phyloP scores from a whole-genome alignment of 306 rosid genomes.

The Acacia confusa region DNA sequence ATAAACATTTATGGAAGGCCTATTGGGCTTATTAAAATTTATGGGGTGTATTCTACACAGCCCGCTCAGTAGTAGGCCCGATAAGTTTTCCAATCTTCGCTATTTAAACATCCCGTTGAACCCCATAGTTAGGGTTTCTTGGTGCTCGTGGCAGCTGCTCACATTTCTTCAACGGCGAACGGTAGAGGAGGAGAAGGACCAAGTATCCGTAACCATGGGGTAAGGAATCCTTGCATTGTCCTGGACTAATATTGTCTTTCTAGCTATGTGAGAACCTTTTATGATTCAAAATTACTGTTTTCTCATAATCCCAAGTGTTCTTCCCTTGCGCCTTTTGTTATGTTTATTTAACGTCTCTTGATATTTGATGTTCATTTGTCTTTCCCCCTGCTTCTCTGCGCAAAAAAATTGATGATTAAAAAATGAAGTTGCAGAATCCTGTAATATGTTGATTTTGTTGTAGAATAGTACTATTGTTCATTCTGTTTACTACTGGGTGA shows the following conservation, averaged over 20 bases:
- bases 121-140: constrained; percentile 25
- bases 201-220: constrained; percentile 52
- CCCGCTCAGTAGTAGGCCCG: background rate
- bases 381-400: background rate
- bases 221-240: constrained; percentile 12
- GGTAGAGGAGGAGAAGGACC: background rate
- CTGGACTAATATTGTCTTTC: background rate
- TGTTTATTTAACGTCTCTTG: background rate
- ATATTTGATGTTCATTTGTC: background rate
- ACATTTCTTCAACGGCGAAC: background rate
- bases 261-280: background rate
- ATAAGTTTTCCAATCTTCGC: background rate
- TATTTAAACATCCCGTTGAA: background rate
- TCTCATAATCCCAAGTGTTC: background rate
- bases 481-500: background rate
- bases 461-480: too few species aligned
- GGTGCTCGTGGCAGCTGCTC: background rate
- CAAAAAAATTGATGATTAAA: background rate
- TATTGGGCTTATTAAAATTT: background rate
- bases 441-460: background rate
- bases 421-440: background rate
- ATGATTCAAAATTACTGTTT: background rate
- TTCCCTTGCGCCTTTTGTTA: background rate
- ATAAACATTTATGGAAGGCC: background rate
- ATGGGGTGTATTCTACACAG: background rate